These are phyloP conservation scores for Talaromyces islandicus DNA, from an alignment of 2,329 filamentous ascomycete genomes.

Conservation along the genomic window DNA sequence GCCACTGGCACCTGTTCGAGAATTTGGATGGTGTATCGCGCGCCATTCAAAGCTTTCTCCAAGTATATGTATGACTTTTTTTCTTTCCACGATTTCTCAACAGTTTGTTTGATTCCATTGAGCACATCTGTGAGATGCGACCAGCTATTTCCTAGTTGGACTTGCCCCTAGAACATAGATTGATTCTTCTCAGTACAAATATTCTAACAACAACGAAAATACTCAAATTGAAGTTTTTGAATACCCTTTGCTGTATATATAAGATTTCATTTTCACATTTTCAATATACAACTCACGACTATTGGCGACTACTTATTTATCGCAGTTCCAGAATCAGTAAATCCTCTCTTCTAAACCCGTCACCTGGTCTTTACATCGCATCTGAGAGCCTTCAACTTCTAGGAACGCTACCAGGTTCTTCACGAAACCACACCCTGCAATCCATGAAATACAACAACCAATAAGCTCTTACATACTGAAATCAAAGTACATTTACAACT, in stretches of 20 bases:
- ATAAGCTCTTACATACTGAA: neutral
- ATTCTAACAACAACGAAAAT: neutral
- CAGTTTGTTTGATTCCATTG: neutral
- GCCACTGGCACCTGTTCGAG: conserved; percentile 50
- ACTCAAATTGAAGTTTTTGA: neutral
- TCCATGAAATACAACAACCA: neutral
- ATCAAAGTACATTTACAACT: no score
- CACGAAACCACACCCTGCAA: no score
- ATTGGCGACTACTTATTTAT: no score
- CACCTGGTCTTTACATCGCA: no score
- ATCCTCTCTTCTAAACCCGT: no score
- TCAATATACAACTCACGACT: no score
- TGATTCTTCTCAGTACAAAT: neutral
- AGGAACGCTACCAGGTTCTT: no score
- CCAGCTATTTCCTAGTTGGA: neutral
- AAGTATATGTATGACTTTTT: neutral
- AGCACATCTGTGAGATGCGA: neutral
- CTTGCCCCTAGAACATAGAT: neutral
- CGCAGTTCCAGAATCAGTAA: no score
- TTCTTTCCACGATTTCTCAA: neutral
- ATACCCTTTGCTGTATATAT: neutral
- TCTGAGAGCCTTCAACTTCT: no score
- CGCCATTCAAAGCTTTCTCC: conserved; percentile 2
- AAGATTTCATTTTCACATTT: no score
- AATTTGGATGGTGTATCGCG: conserved; percentile 32